phyloP scores from a whole-genome alignment of 2,329 filamentous ascomycete genomes.

The Diatrype stigma region DNA sequence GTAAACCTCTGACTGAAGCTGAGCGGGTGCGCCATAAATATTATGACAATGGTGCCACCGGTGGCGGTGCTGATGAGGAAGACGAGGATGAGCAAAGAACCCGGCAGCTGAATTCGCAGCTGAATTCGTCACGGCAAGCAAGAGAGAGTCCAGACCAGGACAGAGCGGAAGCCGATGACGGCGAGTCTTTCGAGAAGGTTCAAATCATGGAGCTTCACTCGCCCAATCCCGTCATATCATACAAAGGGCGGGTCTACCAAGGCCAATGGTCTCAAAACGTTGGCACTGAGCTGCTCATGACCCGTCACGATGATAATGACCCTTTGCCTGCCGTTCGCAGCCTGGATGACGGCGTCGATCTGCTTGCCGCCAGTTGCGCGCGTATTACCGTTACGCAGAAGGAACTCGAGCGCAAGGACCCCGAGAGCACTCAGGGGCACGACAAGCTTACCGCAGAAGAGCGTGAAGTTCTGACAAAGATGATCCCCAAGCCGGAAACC shows the following conservation, averaged over 20 bases:
- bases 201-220: slow-evolving; percentile 84
- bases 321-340: slow-evolving; percentile 45
- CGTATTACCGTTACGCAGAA: slow-evolving; percentile 66
- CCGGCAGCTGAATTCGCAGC: neutral
- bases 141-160: neutral
- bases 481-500: slow-evolving; percentile 43
- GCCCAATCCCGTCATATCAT: slow-evolving; percentile 70
- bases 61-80: slow-evolving; percentile 3
- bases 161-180: slow-evolving; percentile 16
- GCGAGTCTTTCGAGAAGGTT: slow-evolving; percentile 42
- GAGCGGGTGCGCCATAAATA: slow-evolving; percentile 10
- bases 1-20: slow-evolving; percentile 29
- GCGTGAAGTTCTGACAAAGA: slow-evolving; percentile 30
- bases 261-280: slow-evolving; percentile 80
- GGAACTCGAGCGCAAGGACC: slow-evolving; percentile 46
- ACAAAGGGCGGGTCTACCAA: slow-evolving; percentile 72
- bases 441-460: slow-evolving; percentile 9
- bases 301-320: slow-evolving; percentile 38
- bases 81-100: slow-evolving; percentile 2
- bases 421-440: slow-evolving; percentile 13
- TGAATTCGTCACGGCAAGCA: neutral
- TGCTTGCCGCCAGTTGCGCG: slow-evolving; percentile 66
- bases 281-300: slow-evolving; percentile 78
- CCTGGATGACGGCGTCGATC: slow-evolving; percentile 58
- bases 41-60: neutral